Conservation (phyloP, 352 stramenopile species). For the Lagenidium giganteum region DNA sequence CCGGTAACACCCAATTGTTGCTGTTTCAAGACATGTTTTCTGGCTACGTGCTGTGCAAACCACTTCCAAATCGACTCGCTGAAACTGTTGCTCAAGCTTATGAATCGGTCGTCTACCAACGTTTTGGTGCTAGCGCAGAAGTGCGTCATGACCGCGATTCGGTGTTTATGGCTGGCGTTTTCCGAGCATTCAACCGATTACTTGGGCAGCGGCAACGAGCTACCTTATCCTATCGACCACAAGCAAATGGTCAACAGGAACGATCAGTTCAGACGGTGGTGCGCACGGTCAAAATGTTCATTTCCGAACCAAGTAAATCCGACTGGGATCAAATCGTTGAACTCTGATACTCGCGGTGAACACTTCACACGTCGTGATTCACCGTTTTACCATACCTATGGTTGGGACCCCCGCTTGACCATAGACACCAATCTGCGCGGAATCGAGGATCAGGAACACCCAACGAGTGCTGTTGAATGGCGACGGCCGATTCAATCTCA, state of each 20-base stretch:
- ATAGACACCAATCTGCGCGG: background rate
- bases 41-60: constrained; percentile 14
- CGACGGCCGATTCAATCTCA: constrained; percentile 1
- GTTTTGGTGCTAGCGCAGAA: constrained; percentile 12
- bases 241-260: constrained; percentile 10
- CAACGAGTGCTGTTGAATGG: background rate
- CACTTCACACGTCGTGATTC: constrained; percentile 6
- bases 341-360: constrained; percentile 15
- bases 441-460: background rate
- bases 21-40: constrained; percentile 16
- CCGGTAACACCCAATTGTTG: constrained; percentile 11
- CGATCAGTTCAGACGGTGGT: constrained; percentile 12
- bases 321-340: constrained; percentile 16
- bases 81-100: constrained; percentile 13
- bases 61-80: constrained; percentile 6
- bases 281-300: constrained; percentile 2
- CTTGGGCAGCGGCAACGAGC: constrained; percentile 6
- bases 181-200: constrained; percentile 5
- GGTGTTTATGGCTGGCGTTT: constrained; percentile 19
- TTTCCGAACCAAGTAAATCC: background rate
- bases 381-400: constrained; percentile 15
- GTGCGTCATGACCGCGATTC: constrained; percentile 16
- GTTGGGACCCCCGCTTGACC: constrained; percentile 10
- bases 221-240: constrained; percentile 5
- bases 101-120: constrained; percentile 9